Evolutionary conservation across 176 grass and related monocot genomes (phyloP).

Genomic region (Elaeis guineensis): DNA sequence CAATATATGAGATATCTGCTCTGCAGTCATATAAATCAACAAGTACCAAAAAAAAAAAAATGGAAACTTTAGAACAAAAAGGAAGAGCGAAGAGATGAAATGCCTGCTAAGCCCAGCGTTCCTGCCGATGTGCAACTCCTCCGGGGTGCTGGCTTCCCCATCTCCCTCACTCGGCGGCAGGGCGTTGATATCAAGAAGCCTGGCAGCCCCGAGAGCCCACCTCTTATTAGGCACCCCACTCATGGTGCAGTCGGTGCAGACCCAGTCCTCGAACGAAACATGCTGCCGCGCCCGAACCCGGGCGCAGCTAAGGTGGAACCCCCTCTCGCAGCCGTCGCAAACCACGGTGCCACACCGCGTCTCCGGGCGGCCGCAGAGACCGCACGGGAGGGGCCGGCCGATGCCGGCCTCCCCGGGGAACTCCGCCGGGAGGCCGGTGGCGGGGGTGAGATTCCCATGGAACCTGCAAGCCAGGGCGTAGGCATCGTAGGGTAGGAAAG

Average conservation of each 20-base stretch:
- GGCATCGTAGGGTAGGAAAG: conserved; percentile 28
- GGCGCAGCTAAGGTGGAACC: conserved; percentile 76
- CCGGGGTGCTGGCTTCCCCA: conserved; percentile 1
- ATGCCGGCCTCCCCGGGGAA: conserved; percentile 63
- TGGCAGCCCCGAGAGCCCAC: conserved; percentile 52
- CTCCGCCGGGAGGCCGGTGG: conserved; percentile 25
- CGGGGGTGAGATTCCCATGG: conserved; percentile 15
- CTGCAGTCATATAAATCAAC: no score
- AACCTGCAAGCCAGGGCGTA: conserved; percentile 25
- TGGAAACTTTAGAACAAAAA: no score
- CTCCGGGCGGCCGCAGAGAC: conserved; percentile 47
- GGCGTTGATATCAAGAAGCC: conserved; percentile 68
- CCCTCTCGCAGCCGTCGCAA: conserved; percentile 85
- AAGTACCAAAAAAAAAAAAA: no score
- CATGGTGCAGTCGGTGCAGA: conserved; percentile 63
- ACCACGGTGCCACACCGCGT: conserved; percentile 36
- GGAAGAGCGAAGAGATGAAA: neutral
- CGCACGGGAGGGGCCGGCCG: conserved; percentile 31
- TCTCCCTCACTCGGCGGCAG: conserved; percentile 56
- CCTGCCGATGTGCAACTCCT: neutral
- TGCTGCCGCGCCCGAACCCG: conserved; percentile 39
- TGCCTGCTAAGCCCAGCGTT: conserved; percentile 37
- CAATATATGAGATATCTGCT: no score
- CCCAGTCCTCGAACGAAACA: conserved; percentile 63
- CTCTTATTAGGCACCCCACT: conserved; percentile 47